Evolutionary conservation across 179 eudicot species (phyloP).

Genomic region (Monotropa hypopitys): DNA sequence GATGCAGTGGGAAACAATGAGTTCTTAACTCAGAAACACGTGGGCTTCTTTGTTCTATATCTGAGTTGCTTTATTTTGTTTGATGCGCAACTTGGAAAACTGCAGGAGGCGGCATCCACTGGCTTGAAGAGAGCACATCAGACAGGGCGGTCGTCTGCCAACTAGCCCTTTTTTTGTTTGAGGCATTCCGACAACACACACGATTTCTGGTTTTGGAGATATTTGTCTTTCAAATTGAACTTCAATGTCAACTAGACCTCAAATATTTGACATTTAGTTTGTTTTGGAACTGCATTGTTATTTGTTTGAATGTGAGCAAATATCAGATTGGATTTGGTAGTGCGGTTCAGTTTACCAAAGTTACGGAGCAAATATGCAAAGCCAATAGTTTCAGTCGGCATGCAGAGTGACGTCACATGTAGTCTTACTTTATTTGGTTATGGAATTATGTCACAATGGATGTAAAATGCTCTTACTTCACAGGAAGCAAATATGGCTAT

Average conservation of each 20-base stretch:
- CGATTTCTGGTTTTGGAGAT: constrained; percentile 5
- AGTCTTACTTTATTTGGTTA: background rate
- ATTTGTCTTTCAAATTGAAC: background rate
- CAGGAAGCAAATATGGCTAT: background rate
- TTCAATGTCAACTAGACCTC: background rate
- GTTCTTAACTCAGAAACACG: background rate
- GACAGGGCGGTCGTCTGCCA: background rate
- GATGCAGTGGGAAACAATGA: background rate
- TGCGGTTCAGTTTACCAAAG: background rate
- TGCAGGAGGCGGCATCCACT: constrained; percentile 81
- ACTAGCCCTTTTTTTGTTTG: constrained; percentile 13
- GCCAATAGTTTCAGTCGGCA: background rate
- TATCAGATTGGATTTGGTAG: background rate
- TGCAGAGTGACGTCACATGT: background rate
- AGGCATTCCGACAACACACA: constrained; percentile 8
- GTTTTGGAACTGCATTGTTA: background rate
- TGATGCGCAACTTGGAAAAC: constrained; percentile 1
- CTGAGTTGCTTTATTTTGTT: background rate
- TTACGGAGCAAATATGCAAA: background rate
- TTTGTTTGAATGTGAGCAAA: background rate
- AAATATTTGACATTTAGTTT: constrained; percentile 3
- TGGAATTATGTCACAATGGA: background rate
- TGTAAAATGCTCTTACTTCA: background rate
- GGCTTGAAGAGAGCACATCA: constrained; percentile 18
- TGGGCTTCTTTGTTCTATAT: background rate